These are phyloP conservation scores for Ambrosia hybrid DNA, from an alignment of 140 eudicot species.

Conservation along the genomic window DNA sequence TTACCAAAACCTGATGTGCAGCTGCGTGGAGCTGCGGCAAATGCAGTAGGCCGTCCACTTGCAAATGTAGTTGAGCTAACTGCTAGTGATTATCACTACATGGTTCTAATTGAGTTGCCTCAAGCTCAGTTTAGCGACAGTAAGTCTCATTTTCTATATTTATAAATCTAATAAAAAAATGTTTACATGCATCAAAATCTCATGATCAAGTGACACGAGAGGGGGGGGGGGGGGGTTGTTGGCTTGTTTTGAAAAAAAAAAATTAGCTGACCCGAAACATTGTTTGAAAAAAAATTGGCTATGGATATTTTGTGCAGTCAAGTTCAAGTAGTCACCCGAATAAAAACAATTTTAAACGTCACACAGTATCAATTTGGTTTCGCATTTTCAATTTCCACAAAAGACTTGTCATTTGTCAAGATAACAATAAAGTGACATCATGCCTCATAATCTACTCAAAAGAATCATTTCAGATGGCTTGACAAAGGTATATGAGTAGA, in stretches of 20 bases:
- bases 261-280: background rate
- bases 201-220: background rate
- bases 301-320: background rate
- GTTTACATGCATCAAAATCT: background rate
- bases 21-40: conserved; percentile 20
- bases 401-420: background rate
- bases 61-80: conserved; percentile 18
- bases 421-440: background rate
- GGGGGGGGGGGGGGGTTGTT: background rate
- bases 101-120: conserved; percentile 26
- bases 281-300: background rate
- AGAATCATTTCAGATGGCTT: background rate
- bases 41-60: conserved; percentile 2
- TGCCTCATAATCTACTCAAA: background rate
- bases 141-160: conserved; percentile 18
- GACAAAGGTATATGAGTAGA: background rate
- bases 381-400: background rate
- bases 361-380: background rate
- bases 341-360: background rate
- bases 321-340: background rate
- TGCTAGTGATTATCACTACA: conserved; percentile 5
- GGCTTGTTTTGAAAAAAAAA: background rate
- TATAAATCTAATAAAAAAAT: background rate
- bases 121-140: conserved; percentile 2
- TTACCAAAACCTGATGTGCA: conserved; percentile 12